Base-by-base conservation (phyloP, 2,329 filamentous ascomycete species). In the Penicillium sp. region DNA sequence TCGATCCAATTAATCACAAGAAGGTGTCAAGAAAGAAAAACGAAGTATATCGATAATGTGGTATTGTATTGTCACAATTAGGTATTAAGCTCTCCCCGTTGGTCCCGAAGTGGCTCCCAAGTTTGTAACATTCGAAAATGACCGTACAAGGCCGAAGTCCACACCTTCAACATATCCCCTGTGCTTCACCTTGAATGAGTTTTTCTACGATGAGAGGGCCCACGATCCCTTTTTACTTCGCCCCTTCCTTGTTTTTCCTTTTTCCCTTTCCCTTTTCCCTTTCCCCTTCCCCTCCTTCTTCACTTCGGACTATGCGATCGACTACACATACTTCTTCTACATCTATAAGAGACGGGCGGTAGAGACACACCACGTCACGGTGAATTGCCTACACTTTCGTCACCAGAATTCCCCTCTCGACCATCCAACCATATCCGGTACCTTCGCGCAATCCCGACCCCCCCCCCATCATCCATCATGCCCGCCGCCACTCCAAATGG, bases 401-500 rank as follows among this genome's bases (percentile, higher is more conserved):
- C 52, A 56, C 55, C 49, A 38, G 49, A 47, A 53, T 56, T 52
- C 54, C 42, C 51, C 45, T 45, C 50, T 21, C 39, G 29, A 33
- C 36, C 44, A 49, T 60, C 49, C 53, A 43, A 54, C 42, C 49
- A 38, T 48, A 44, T 27, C 48, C 52, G 33, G 27, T 39, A 50
- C 15, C 31, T 8, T 48, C 29, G 45, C 23, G 36, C 50, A 36
- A 45, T 45, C 10, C 15, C 29, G 27, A 12, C 12, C 21, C 21
- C n/a, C 23, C 39, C 21, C 21, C 39, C 48, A 38, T 44, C 43
- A 21, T 51, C 55, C 62, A 64, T 56, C 60, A 63, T 67, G 65
- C 62, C 65, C 42, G 60, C 65, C 49, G 59, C 65, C 62, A 66
- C 59, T 64, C 66, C 68, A 63, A 73, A 71, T 68, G 70, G 73